These are phyloP conservation scores for Celoporthe dispersa DNA, from an alignment of 2,329 filamentous ascomycete genomes.

Conservation along the genomic window DNA sequence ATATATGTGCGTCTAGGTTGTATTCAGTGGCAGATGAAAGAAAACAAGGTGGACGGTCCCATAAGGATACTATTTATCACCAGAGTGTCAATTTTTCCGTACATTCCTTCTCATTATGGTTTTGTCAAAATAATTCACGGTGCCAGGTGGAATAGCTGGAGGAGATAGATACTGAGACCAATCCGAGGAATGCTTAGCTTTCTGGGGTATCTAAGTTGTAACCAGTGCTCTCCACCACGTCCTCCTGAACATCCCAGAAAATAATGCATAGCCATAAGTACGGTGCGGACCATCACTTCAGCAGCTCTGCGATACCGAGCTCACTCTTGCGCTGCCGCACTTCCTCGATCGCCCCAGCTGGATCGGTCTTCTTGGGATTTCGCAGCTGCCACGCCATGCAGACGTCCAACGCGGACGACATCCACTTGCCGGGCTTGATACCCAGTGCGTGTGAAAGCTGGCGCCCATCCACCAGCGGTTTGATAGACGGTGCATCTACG, in stretches of 20 bases:
- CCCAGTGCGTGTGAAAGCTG: slow-evolving; percentile 71
- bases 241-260: background rate
- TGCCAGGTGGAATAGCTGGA: background rate
- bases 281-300: background rate
- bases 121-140: background rate
- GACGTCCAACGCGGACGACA: slow-evolving; percentile 76
- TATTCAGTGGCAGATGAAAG: background rate
- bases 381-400: slow-evolving; percentile 88
- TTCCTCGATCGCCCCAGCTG: slow-evolving; percentile 62
- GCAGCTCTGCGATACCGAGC: slow-evolving; percentile 46
- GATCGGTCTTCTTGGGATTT: slow-evolving; percentile 69
- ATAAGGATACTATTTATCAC: background rate
- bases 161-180: background rate
- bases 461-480: slow-evolving; percentile 74
- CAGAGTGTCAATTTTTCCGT: background rate
- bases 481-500: slow-evolving; percentile 61
- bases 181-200: background rate
- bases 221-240: background rate
- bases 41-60: background rate
- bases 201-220: slow-evolving; percentile 7
- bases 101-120: background rate
- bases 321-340: slow-evolving; percentile 57
- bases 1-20: background rate
- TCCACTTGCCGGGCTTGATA: slow-evolving; percentile 80
- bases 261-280: background rate